phyloP scores from a whole-genome alignment of 306 rosid species.

The Lathyrus tuberosus region DNA sequence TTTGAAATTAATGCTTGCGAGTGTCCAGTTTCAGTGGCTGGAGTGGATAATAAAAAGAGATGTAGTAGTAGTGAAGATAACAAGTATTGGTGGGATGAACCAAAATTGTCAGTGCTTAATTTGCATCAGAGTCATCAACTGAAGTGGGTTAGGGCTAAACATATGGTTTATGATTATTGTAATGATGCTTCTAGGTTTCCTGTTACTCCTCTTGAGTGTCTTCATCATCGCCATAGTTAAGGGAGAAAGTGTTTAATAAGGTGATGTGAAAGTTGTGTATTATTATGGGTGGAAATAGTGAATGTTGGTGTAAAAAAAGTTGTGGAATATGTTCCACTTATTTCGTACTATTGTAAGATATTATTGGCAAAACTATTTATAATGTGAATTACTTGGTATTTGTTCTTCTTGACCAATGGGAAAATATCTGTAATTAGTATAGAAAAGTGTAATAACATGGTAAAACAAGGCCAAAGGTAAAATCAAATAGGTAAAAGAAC shows the following conservation, averaged over 20 bases:
- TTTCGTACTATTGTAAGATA: constrained; percentile 28
- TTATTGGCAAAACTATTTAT: background rate
- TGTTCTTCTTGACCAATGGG: no score
- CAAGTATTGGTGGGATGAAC: constrained; percentile 93
- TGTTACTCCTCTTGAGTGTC: constrained; percentile 66
- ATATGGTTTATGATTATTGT: constrained; percentile 91
- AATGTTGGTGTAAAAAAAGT: background rate
- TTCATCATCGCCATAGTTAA: constrained; percentile 63
- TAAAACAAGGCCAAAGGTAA: no score
- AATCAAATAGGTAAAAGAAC: no score
- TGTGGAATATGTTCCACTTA: constrained; percentile 46
- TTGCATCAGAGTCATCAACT: constrained; percentile 90
- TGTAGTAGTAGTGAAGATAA: constrained; percentile 60
- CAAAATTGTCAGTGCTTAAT: constrained; percentile 58
- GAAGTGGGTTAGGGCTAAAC: constrained; percentile 83
- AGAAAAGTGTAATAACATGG: no score
- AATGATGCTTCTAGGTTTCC: constrained; percentile 74
- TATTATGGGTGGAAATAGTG: background rate
- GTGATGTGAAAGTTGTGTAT: background rate
- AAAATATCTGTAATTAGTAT: no score
- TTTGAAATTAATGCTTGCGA: constrained; percentile 79
- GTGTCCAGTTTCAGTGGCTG: constrained; percentile 46
- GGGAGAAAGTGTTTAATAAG: background rate
- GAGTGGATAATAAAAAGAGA: constrained; percentile 48
- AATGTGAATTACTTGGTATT: constrained; percentile 10